Percentiles rank a stretch among this genome's conserved stretches.
These are phyloP conservation scores for Amoebophrya sp. DNA, from an alignment of 169 alveolate genomes.

Conservation along the genomic window DNA sequence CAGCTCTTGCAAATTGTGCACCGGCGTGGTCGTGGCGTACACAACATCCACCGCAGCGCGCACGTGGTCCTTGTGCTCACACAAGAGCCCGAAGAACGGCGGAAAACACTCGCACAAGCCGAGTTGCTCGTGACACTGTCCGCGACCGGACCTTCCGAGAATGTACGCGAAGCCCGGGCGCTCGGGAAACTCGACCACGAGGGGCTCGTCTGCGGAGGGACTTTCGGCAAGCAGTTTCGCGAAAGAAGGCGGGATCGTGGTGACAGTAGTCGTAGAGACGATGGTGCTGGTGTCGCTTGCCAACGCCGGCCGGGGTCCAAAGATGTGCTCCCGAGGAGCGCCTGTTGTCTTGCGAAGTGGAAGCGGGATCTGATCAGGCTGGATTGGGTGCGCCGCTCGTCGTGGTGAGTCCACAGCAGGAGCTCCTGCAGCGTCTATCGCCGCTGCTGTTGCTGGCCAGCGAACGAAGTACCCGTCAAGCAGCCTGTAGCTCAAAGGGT, in stretches of 20 bases:
- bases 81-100: not conserved
- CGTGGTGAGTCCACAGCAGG: no score
- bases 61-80: not conserved
- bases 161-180: not conserved
- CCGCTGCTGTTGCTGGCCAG: not conserved
- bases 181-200: conserved; percentile 4
- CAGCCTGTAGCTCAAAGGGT: not conserved
- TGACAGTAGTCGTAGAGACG: no score
- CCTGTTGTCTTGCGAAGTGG: no score
- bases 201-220: not conserved
- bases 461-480: not conserved
- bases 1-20: not conserved
- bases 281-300: not conserved
- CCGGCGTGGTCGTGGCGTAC: not conserved
- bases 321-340: no score
- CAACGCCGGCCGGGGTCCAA: not conserved
- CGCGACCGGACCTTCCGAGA: not conserved
- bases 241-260: no score
- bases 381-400: no score
- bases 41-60: not conserved
- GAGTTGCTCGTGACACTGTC: not conserved
- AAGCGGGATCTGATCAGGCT: no score
- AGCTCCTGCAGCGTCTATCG: not conserved
- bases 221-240: not conserved
- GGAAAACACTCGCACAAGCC: conserved; percentile 18